Base-by-base conservation (phyloP, 192 early-diverging fungal genomes). In the Chytriomyces sp. region DNA sequence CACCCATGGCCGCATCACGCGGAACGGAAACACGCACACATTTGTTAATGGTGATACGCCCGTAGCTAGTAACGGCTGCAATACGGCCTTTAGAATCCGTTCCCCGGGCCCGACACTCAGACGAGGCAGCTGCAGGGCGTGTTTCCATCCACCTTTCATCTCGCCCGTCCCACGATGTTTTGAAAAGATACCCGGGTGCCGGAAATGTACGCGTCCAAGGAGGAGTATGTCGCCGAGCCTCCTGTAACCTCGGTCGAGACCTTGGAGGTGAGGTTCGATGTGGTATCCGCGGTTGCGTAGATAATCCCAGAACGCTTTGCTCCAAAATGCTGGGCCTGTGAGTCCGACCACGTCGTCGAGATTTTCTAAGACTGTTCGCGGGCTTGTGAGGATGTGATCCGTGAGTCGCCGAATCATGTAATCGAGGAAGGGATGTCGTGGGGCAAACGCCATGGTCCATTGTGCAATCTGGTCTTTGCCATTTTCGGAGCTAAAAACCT, bases 401-500 rank as follows among this genome's bases (percentile, higher is more conserved):
- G 70, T 40, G 61, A 73, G 36, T 25, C 59, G 40, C 7, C 22
- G 36, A 30, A 77, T 57, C 14, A 64, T 30, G 39, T 6, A 14
- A 17, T 25, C 25, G 54, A 77, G n/a, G 30, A 77, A 52, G 6
- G 67, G 69, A 52, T 79, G 78, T 17, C 34, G 32, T 10, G 78
- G 66, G 3, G 28, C 30, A 6, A 37, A 12, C 22, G 74, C 74
- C 14, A 77, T 64, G 4, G 78, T 76, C 78, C 78, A 79, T 38
- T 76, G 74, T 32, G 33, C 25, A 38, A 55, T 68, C 7, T 55
- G 44, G 22, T 49, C 44, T 49, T 49, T 49, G 17, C 44, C 44
- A 49, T 49, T 14, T n/a, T n/a, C 22, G 17, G 44, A 14, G 14
- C 44, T 22, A 49, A 49, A 49, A 49, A 49, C 44, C 44, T 49